Conservation (phyloP, 2,329 filamentous ascomycete genomes). For the Aspergillus carbonarius region DNA sequence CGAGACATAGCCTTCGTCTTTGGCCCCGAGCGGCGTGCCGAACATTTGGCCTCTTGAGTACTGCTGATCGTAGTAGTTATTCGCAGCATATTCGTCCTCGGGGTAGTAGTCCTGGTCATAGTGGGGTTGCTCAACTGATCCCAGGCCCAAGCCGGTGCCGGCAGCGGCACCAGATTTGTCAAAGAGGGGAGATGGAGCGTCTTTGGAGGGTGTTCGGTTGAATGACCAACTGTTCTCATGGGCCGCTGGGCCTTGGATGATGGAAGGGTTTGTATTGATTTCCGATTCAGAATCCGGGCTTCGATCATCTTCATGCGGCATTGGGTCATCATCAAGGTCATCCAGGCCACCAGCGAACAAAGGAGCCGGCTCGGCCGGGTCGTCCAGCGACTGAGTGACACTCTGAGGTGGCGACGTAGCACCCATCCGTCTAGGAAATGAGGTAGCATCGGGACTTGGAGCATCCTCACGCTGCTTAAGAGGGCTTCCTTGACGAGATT, state of each 20-base stretch:
- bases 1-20: constrained; percentile 92
- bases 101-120: constrained; percentile 64
- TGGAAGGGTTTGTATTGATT: constrained; percentile 79
- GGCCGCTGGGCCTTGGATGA: constrained; percentile 67
- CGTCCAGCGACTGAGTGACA: constrained; percentile 48
- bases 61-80: constrained; percentile 38
- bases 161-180: constrained; percentile 39
- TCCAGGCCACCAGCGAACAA: constrained; percentile 74
- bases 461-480: constrained; percentile 45
- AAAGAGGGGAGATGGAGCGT: constrained; percentile 29
- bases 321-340: constrained; percentile 67
- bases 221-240: constrained; percentile 56
- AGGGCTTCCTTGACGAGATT: constrained; percentile 44
- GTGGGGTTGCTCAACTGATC: constrained; percentile 55
- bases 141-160: constrained; percentile 55
- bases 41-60: constrained; percentile 39
- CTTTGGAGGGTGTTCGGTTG: constrained; percentile 54
- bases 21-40: constrained; percentile 60
- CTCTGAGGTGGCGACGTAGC: constrained; percentile 57
- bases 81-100: constrained; percentile 35
- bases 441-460: constrained; percentile 37
- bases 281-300: constrained; percentile 57
- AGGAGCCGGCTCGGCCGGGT: constrained; percentile 48
- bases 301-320: constrained; percentile 14
- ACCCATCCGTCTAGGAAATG: constrained; percentile 40